Conservation (phyloP, 2,329 filamentous ascomycete genomes). For the Fusarium sterilihyphosum region DNA sequence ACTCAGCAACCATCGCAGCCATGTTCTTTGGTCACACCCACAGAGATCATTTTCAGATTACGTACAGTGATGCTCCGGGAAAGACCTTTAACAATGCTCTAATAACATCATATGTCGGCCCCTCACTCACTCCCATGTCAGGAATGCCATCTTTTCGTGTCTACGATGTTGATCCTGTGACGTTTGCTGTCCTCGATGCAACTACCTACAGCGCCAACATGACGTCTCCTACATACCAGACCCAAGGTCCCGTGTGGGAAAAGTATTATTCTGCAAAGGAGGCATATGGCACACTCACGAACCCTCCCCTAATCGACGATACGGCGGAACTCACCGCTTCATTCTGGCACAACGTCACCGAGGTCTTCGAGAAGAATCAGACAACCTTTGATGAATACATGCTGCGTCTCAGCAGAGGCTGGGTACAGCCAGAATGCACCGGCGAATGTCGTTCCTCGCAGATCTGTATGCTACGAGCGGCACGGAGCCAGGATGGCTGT, state of each 20-base stretch:
- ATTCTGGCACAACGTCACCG: conserved; percentile 69
- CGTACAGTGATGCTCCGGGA: conserved; percentile 59
- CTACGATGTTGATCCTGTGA: conserved; percentile 66
- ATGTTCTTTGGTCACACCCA: conserved; percentile 69
- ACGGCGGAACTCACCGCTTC: conserved; percentile 61
- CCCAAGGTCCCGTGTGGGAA: conserved; percentile 59
- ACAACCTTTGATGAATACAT: conserved; percentile 58
- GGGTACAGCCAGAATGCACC: conserved; percentile 52
- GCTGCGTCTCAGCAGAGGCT: conserved; percentile 59
- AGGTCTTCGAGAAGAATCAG: conserved; percentile 55
- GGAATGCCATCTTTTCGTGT: conserved; percentile 67
- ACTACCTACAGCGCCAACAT: conserved; percentile 66
- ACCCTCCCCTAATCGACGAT: conserved; percentile 51
- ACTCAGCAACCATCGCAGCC: conserved; percentile 62
- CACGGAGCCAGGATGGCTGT: conserved; percentile 63
- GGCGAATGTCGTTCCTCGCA: conserved; percentile 55
- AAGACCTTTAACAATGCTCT: conserved; percentile 56
- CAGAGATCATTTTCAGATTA: conserved; percentile 65
- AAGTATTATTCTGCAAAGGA: conserved; percentile 67
- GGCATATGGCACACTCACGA: conserved; percentile 59
- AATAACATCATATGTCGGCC: conserved; percentile 63
- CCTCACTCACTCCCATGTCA: conserved; percentile 64
- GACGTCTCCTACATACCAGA: conserved; percentile 54
- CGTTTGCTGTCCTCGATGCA: conserved; percentile 64
- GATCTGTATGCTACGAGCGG: conserved; percentile 64